A percentile compares a stretch with the other conserved stretches of the same genome.
phyloP scores from a whole-genome alignment of 202 grass and related monocot species.

The Saccharum hybrid region DNA sequence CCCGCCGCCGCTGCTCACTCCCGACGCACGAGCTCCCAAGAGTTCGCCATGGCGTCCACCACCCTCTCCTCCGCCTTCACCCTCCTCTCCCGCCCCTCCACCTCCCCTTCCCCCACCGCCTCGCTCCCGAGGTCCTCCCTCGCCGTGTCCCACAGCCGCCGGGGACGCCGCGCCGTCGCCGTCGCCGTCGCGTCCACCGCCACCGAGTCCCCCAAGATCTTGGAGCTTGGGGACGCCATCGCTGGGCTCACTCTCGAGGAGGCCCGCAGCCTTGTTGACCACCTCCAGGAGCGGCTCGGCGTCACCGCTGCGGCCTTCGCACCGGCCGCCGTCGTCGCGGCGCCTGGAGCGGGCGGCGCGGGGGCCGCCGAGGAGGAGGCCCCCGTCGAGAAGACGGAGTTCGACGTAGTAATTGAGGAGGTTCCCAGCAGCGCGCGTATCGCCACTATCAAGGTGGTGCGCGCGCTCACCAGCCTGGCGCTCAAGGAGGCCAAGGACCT shows the following conservation, averaged over 20 bases:
- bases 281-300: slow-evolving; percentile 84
- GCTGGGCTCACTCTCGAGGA: slow-evolving; percentile 82
- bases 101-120: slow-evolving; percentile 25
- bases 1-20: slow-evolving; percentile 4
- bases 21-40: slow-evolving; percentile 3
- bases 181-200: slow-evolving; percentile 50
- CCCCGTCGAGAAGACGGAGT: slow-evolving; percentile 77
- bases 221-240: slow-evolving; percentile 75
- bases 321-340: slow-evolving; percentile 58
- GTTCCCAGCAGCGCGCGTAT: slow-evolving; percentile 80
- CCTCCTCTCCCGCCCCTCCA: slow-evolving; percentile 50
- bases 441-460: slow-evolving; percentile 79
- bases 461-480: slow-evolving; percentile 79
- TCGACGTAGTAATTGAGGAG: slow-evolving; percentile 79
- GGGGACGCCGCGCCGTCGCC: slow-evolving; percentile 47
- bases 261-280: slow-evolving; percentile 70
- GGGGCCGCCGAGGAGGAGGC: slow-evolving; percentile 47
- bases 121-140: slow-evolving; percentile 37
- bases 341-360: slow-evolving; percentile 36
- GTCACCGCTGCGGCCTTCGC: slow-evolving; percentile 72
- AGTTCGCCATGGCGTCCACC: slow-evolving; percentile 57
- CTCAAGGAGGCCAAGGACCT: slow-evolving; percentile 91
- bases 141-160: background rate
- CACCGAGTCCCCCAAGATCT: slow-evolving; percentile 66
- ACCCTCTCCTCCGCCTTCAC: slow-evolving; percentile 59